Percentiles rank a stretch among this genome's conserved stretches.
Conservation (phyloP, 1,139 yeast species). For the Sugiyamaella novakii region DNA sequence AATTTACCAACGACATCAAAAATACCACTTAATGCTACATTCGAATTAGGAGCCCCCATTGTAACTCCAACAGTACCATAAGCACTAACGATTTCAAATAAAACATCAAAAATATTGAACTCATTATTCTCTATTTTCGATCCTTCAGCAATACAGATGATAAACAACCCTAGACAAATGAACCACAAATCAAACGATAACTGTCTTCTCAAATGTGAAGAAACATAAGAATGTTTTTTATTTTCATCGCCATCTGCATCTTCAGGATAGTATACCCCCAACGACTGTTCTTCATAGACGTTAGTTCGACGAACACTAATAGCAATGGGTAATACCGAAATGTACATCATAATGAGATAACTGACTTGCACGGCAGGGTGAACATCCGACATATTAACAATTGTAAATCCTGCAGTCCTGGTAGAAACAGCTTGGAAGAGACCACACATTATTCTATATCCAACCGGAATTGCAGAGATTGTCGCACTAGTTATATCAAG, state of each 20-base stretch:
- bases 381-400: constrained; percentile 64
- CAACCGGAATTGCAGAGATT: constrained; percentile 55
- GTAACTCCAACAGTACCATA: constrained; percentile 96
- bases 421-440: constrained; percentile 89
- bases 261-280: constrained; percentile 69
- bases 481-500: constrained; percentile 61
- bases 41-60: constrained; percentile 70
- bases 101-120: constrained; percentile 68
- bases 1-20: constrained; percentile 76
- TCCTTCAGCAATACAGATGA: constrained; percentile 86
- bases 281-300: constrained; percentile 94
- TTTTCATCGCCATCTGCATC: constrained; percentile 37
- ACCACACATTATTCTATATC: constrained; percentile 76
- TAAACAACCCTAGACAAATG: constrained; percentile 78
- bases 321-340: constrained; percentile 93
- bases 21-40: constrained; percentile 71
- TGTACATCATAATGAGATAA: constrained; percentile 96
- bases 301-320: constrained; percentile 95
- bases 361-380: constrained; percentile 94
- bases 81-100: constrained; percentile 91
- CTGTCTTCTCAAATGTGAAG: constrained; percentile 88
- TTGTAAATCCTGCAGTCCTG: constrained; percentile 89
- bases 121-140: constrained; percentile 52
- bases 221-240: constrained; percentile 58
- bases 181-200: constrained; percentile 95